Base-by-base conservation (phyloP, 768 basidiomycete species). In the Steccherinum ochraceum region DNA sequence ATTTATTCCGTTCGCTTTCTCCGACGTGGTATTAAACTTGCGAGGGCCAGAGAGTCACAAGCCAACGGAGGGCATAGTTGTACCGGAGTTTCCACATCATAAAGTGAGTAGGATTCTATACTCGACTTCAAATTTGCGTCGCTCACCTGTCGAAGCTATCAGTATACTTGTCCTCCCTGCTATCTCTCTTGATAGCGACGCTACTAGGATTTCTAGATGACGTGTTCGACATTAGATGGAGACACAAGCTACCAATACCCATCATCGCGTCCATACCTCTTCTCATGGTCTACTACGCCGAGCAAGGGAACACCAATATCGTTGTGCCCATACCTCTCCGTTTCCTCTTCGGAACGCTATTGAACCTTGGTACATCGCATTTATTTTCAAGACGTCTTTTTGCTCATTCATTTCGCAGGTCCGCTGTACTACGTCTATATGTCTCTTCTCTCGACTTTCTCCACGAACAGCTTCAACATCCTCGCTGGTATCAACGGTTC, bases 401-500 rank as follows among this genome's bases (percentile, higher is more conserved):
- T 19, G 20, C 10, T 49, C 20, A 20, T 24, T 49, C 48, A 12
- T 24, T 20, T 4, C 16, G 2, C 56, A 97, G 95, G 95, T 2
- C 91, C 92, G 0, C 68, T 98, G 3, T 98, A 98, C 68, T 99
- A 98, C 67, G 52, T 94, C 48, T 99, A 98, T 72, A 97, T 99
- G 90, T 82, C 92, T 3, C 69, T 98, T 24, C 74, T 99, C 16
- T 97, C 94, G 25, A 98, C 93, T 0, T 99, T 98, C 67, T 83
- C 90, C 49, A 97, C 95, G 16, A 99, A 99, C 69, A 89, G 89
- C 65, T 96, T 98, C 76, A 99, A 99, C 68, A 98, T 99, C 58
- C 83, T 98, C 16, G 96, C 96, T 11, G 96, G 95, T 7, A 89
- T 97, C 57, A 98, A 99, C 64, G 96, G 95, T 11, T 84, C 95